Base-by-base conservation (phyloP, 2,329 filamentous ascomycete species). In the Myriosclerotinia scirpicola region DNA sequence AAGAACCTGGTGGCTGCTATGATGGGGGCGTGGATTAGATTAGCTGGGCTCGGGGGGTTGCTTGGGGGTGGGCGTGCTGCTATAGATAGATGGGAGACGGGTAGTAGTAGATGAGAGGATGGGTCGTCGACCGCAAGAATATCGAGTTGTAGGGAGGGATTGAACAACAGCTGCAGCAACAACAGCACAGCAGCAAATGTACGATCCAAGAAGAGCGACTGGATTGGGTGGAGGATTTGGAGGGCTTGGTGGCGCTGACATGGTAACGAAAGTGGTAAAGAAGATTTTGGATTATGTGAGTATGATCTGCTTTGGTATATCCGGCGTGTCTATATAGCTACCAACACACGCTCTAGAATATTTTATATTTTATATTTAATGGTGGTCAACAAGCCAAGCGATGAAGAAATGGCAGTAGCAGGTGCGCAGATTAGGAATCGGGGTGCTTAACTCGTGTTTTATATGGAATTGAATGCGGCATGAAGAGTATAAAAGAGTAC, bases 11-110 rank as follows among this genome's bases (percentile, higher is more conserved):
- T 26, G 26, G 26, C 26, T 26, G 26, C 3, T 26, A 26, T 2
- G 26, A 26, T 26, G 26, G 3, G 26, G 26, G 26, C 30, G 30
- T 34, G 30, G 30, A 5, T 34, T 34, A 34, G 30, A 5, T 34
- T 2, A 34, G 30, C 2, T 34, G 30, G 40, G 12, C 40, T 44
- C 15, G 40, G 53, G 79, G 77, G 17, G 69, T 73, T 2, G 3
- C 22, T 26, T 15, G 34, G 12, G 26, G n/a, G n/a, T 14, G 54
- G 30, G 53, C 11, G 34, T 26, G 53, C 36, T 52, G 34, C 38
- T 26, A 50, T 38, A n/a, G 15, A 50, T 38, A n/a, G 15, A 26
- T 6, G 30, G 5, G 17, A 15, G 59, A 30, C 11, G 9, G 9
- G 36, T 15, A 40, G n/a, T 22, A 38, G 48, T 3, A 52, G 36